Base-by-base conservation (phyloP, 495 filamentous ascomycete species). In the Hypoxylon fuscum region DNA sequence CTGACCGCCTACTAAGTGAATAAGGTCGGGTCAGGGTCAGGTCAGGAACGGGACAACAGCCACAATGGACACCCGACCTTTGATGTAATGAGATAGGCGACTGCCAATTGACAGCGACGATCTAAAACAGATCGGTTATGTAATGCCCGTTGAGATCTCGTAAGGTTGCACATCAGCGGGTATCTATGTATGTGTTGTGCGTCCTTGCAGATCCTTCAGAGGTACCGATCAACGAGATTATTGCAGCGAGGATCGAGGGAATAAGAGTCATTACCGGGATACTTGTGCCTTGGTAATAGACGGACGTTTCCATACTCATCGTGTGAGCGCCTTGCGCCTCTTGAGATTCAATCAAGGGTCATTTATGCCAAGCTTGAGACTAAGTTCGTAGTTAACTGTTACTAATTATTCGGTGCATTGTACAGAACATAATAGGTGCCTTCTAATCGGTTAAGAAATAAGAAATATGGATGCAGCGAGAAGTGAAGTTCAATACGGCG, bases 1-100 rank as follows among this genome's bases (percentile, higher is more conserved):
- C 61, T 68, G 64, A 72, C 37, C 41, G 55, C 47, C 57, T 46
- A n/a, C n/a, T n/a, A n/a, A n/a, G n/a, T n/a, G n/a, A n/a, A n/a
- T n/a, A n/a, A n/a, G n/a, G n/a, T n/a, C n/a, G n/a, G n/a, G n/a
- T n/a, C n/a, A n/a, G n/a, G n/a, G n/a, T n/a, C 21, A 12, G 32
- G 18, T 55, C 46, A 54, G 41, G 52, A 48, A 62, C 43, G 31
- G 53, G 47, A 42, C 52, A 41, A 58, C 53, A 59, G 58, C 37
- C 38, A 59, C 53, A 55, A 20, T 48, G 15, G 40, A 32, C 12
- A 10, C 47, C 32, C 27, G 41, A 22, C 37, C 21, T 38, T 49
- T 32, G 23, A 52, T 15, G 35, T 43, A 34, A 35, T 21, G 5
- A 52, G 50, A 62, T 62, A 47, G 48, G 22, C 52, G 59, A 51